A percentile compares a stretch with the other conserved stretches of the same genome.
Evolutionary conservation across 2,329 filamentous ascomycete genomes (phyloP).

Genomic region (Trichoderma koningiopsis): DNA sequence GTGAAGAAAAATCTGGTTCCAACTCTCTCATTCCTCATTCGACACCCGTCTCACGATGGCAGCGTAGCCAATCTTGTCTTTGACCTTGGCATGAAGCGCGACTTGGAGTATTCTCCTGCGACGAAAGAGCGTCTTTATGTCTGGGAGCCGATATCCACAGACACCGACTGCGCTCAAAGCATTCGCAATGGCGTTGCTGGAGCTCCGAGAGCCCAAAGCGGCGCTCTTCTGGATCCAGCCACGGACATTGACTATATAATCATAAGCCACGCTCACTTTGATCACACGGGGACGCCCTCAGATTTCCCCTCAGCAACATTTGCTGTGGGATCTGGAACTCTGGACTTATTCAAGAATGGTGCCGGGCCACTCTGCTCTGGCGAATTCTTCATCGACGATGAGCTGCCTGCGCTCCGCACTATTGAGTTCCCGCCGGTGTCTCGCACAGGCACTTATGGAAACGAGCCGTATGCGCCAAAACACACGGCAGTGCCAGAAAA

Average conservation of each 20-base stretch:
- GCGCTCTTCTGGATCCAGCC: slow-evolving; percentile 8
- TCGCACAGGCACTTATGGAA: slow-evolving; percentile 5
- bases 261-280: slow-evolving; percentile 17
- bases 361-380: not conserved
- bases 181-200: not conserved
- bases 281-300: slow-evolving; percentile 5
- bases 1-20: slow-evolving; percentile 11
- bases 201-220: not conserved
- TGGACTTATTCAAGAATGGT: slow-evolving; percentile 13
- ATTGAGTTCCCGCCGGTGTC: slow-evolving; percentile 10
- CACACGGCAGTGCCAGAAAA: not conserved
- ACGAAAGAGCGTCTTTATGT: not conserved
- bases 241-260: slow-evolving; percentile 17
- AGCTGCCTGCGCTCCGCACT: slow-evolving; percentile 3
- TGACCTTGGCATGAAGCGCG: slow-evolving; percentile 15
- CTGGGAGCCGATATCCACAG: slow-evolving; percentile 3
- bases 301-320: slow-evolving; percentile 20
- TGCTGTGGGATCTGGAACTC: slow-evolving; percentile 4
- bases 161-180: slow-evolving; percentile 5
- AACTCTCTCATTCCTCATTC: slow-evolving; percentile 16
- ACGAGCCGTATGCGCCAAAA: slow-evolving; percentile 5
- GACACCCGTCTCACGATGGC: slow-evolving; percentile 1
- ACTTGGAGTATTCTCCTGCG: slow-evolving; percentile 6
- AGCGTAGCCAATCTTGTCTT: slow-evolving; percentile 11
- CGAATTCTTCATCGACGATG: not conserved